Percentiles rank a stretch among this genome's conserved stretches.
These are phyloP conservation scores for Coemansia sp. DNA, from an alignment of 192 early-diverging fungal genomes.

Conservation along the genomic window DNA sequence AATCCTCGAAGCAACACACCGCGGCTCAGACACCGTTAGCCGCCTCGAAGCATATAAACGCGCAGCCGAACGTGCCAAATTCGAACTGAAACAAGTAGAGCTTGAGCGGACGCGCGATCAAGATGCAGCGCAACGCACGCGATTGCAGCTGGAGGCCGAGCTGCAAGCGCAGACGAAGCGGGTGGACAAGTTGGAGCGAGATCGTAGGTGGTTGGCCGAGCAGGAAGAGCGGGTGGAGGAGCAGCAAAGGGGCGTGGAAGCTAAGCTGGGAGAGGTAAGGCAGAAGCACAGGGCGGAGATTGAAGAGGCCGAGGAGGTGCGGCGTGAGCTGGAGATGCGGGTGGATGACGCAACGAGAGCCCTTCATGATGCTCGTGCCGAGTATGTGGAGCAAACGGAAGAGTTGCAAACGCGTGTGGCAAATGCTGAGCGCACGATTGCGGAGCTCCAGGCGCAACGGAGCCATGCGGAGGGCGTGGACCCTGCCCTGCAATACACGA, in stretches of 20 bases:
- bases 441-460: constrained; percentile 14
- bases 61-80: constrained; percentile 30
- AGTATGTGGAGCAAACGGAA: constrained; percentile 11
- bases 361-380: constrained; percentile 7
- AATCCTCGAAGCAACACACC: constrained; percentile 22
- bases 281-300: constrained; percentile 22
- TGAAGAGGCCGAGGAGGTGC: constrained; percentile 14
- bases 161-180: constrained; percentile 43
- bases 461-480: constrained; percentile 1
- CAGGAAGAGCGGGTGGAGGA: constrained; percentile 53
- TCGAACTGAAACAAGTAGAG: constrained; percentile 39
- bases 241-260: constrained; percentile 53
- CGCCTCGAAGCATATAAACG: constrained; percentile 19
- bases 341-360: constrained; percentile 10
- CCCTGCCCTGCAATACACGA: constrained; percentile 20
- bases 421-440: constrained; percentile 27
- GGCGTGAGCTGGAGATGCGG: constrained; percentile 13
- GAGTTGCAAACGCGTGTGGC: constrained; percentile 19
- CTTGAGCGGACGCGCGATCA: constrained; percentile 35
- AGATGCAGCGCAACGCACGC: constrained; percentile 24
- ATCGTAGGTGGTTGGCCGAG: constrained; percentile 59
- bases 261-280: constrained; percentile 51
- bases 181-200: constrained; percentile 60
- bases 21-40: constrained; percentile 9
- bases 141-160: constrained; percentile 26